Evolutionary conservation across 2,329 filamentous ascomycete genomes (phyloP).

Genomic region (Fusarium zealandicum): DNA sequence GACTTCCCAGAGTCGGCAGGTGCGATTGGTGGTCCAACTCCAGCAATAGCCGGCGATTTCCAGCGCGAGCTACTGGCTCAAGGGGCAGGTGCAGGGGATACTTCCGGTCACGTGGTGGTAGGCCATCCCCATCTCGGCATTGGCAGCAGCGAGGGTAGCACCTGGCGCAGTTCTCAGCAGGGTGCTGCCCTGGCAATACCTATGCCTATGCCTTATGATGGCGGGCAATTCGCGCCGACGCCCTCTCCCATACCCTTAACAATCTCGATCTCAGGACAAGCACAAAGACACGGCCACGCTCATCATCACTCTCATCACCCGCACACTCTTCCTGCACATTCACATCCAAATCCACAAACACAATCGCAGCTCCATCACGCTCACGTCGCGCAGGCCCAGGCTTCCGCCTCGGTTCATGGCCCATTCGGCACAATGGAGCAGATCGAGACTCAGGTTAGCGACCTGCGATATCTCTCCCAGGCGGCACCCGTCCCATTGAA

Average conservation of each 20-base stretch:
- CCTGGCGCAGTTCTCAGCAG: constrained; percentile 30
- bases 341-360: constrained; percentile 15
- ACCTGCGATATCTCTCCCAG: constrained; percentile 60
- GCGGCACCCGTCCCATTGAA: constrained; percentile 45
- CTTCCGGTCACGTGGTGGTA: constrained; percentile 27
- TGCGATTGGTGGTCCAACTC: constrained; percentile 4
- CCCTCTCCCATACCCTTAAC: constrained; percentile 3
- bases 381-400: constrained; percentile 4
- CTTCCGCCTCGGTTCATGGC: constrained; percentile 25
- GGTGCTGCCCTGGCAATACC: constrained; percentile 20
- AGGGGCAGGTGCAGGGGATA: constrained; percentile 7
- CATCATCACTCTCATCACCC: constrained; percentile 19
- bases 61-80: constrained; percentile 7
- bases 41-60: constrained; percentile 19
- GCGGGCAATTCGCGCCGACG: constrained; percentile 24
- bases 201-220: constrained; percentile 30
- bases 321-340: constrained; percentile 1
- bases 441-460: constrained; percentile 61
- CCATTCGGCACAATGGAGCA: constrained; percentile 56
- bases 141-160: constrained; percentile 21
- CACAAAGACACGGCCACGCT: not conserved
- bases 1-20: constrained; percentile 5
- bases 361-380: constrained; percentile 5
- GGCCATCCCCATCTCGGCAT: constrained; percentile 14
- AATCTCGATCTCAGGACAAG: constrained; percentile 6